A percentile compares a stretch with the other conserved stretches of the same genome.
Evolutionary conservation across 179 eudicot genomes (phyloP).

Genomic region (Silene coronaria): DNA sequence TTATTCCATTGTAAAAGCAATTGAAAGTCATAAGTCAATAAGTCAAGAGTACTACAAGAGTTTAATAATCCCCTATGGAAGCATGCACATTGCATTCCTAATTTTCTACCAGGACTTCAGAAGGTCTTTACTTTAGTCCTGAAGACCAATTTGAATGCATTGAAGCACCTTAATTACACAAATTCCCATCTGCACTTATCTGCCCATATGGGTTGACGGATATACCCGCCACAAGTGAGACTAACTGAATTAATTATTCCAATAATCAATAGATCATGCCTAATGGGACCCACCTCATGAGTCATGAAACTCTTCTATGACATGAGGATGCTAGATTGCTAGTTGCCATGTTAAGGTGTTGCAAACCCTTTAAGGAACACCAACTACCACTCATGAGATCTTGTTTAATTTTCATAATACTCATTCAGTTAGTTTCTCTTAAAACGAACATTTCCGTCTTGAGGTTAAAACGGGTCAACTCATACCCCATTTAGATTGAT

Average conservation of each 20-base stretch:
- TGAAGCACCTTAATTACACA: neutral
- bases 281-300: neutral
- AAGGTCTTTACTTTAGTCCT: neutral
- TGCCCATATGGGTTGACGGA: too few species aligned
- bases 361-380: slow-evolving; percentile 15
- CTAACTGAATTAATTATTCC: too few species aligned
- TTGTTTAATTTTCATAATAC: too few species aligned
- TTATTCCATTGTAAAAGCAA: neutral
- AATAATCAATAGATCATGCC: neutral
- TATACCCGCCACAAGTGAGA: too few species aligned
- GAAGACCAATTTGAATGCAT: neutral
- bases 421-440: too few species aligned
- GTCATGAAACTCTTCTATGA: neutral
- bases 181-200: too few species aligned
- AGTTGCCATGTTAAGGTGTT: neutral
- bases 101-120: neutral
- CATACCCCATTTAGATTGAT: too few species aligned
- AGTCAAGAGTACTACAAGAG: neutral
- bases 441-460: too few species aligned
- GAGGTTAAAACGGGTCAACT: too few species aligned
- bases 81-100: slow-evolving; percentile 10
- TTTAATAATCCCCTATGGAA: slow-evolving; percentile 5
- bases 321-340: slow-evolving; percentile 4
- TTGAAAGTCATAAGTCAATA: neutral
- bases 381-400: neutral